Evolutionary conservation across 108 stramenopile genomes (phyloP).

Genomic region (Discostella stelligeroides): DNA sequence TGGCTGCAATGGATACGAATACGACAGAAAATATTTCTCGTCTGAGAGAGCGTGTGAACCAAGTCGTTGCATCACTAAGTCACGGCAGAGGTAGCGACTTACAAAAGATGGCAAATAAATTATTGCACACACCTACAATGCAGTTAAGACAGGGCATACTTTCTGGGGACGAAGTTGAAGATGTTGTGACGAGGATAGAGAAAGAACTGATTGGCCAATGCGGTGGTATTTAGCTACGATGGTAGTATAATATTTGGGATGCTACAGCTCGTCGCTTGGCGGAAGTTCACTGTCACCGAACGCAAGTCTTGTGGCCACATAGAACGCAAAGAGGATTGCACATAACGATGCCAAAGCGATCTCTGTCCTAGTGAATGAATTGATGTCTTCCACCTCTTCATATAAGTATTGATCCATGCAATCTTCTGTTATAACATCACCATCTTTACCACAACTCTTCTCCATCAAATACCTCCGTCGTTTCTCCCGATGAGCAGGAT

Average conservation of each 20-base stretch:
- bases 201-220: slow-evolving; percentile 7
- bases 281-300: slow-evolving; percentile 1
- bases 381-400: slow-evolving; percentile 10
- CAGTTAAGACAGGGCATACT: slow-evolving; percentile 44
- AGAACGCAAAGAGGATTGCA: slow-evolving; percentile 38
- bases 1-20: slow-evolving; percentile 33
- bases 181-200: slow-evolving; percentile 18
- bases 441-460: slow-evolving; percentile 23
- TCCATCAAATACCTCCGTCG: slow-evolving; percentile 47
- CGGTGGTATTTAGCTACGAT: background rate
- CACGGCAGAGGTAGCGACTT: slow-evolving; percentile 12
- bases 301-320: slow-evolving; percentile 33
- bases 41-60: slow-evolving; percentile 30
- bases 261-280: background rate
- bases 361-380: slow-evolving; percentile 31
- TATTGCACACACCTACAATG: slow-evolving; percentile 61
- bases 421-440: background rate
- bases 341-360: slow-evolving; percentile 29
- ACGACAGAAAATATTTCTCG: slow-evolving; percentile 25
- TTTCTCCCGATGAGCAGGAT: slow-evolving; percentile 77
- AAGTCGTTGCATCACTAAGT: slow-evolving; percentile 24
- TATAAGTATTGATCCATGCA: slow-evolving; percentile 3
- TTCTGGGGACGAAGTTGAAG: slow-evolving; percentile 13
- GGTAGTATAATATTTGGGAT: background rate
- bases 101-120: slow-evolving; percentile 32